These are phyloP conservation scores for Rhodofomes roseus DNA, from an alignment of 1,284 basidiomycete genomes.

Conservation along the genomic window DNA sequence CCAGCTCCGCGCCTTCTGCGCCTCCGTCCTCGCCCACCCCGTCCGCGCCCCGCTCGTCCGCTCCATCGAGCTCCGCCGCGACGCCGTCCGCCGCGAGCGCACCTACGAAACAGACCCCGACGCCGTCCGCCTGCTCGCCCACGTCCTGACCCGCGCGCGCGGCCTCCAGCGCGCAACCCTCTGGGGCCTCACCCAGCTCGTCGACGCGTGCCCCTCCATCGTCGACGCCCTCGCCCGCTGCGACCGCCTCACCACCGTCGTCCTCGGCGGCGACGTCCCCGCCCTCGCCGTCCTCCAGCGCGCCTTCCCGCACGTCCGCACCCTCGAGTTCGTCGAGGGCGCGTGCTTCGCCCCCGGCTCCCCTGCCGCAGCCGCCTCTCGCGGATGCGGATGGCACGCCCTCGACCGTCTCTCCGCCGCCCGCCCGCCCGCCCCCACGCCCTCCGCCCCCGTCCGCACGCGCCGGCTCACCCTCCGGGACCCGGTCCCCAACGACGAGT, in stretches of 20 bases:
- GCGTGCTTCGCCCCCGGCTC: conserved; percentile 10
- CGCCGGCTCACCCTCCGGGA: conserved; percentile 13
- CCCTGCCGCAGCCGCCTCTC: conserved; percentile 5
- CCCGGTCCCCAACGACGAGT: conserved; percentile 11
- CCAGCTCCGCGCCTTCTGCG: conserved; percentile 18
- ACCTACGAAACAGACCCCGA: conserved; percentile 11
- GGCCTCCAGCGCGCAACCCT: conserved; percentile 16
- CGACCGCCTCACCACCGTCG: conserved; percentile 13
- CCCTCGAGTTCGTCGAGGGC: conserved; percentile 13
- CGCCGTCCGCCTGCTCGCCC: conserved; percentile 12
- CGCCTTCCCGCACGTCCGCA: conserved; percentile 16
- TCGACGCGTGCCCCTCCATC: conserved; percentile 14
- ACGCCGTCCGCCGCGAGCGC: conserved; percentile 14
- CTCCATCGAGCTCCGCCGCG: conserved; percentile 15
- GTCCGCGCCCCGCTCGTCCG: conserved; percentile 11
- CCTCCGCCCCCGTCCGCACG: neutral
- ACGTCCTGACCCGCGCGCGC: conserved; percentile 10
- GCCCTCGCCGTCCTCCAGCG: conserved; percentile 12
- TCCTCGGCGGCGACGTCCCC: conserved; percentile 17
- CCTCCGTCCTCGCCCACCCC: conserved; percentile 11
- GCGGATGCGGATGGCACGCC: neutral
- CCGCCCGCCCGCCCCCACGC: conserved; percentile 1
- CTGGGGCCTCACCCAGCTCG: conserved; percentile 18
- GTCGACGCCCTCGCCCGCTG: conserved; percentile 8
- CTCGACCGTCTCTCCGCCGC: neutral